Conservation (phyloP, 495 filamentous ascomycete genomes). For the Talaromyces nanjingensis region DNA sequence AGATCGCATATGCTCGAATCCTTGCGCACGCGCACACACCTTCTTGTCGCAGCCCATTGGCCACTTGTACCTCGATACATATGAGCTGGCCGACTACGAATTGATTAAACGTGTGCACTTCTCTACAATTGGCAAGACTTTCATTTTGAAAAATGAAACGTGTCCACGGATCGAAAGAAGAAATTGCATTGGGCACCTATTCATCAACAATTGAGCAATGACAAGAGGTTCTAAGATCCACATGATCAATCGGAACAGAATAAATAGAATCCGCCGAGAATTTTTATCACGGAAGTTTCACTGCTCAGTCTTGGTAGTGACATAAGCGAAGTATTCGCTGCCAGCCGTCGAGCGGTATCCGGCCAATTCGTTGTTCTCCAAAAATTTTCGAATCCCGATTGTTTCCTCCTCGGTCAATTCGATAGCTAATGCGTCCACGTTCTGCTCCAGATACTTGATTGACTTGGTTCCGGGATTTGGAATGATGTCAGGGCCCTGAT, state of each 20-base stretch:
- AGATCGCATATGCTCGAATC: background rate
- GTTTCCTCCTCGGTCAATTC: conserved; percentile 41
- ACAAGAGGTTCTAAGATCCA: background rate
- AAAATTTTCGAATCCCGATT: conserved; percentile 30
- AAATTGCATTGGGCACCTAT: background rate
- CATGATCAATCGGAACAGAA: background rate
- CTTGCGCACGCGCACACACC: background rate
- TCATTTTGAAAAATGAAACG: background rate
- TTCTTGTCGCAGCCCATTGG: background rate
- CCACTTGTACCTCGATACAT: background rate
- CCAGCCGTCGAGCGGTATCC: conserved; percentile 2
- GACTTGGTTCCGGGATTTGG: conserved; percentile 52
- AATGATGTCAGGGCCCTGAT: conserved; percentile 48
- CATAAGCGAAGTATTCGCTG: background rate
- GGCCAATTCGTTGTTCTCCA: conserved; percentile 26
- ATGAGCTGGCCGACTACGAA: background rate
- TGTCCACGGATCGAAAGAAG: background rate
- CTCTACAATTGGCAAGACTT: background rate
- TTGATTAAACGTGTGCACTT: background rate
- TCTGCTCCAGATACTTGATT: conserved; percentile 48
- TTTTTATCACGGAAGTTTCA: background rate
- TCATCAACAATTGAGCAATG: background rate
- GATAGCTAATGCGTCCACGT: conserved; percentile 36
- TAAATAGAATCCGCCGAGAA: background rate
- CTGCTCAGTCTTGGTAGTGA: background rate